Evolutionary conservation across 2,329 filamentous ascomycete species (phyloP).

Genomic region (Zymoseptoria brevis): DNA sequence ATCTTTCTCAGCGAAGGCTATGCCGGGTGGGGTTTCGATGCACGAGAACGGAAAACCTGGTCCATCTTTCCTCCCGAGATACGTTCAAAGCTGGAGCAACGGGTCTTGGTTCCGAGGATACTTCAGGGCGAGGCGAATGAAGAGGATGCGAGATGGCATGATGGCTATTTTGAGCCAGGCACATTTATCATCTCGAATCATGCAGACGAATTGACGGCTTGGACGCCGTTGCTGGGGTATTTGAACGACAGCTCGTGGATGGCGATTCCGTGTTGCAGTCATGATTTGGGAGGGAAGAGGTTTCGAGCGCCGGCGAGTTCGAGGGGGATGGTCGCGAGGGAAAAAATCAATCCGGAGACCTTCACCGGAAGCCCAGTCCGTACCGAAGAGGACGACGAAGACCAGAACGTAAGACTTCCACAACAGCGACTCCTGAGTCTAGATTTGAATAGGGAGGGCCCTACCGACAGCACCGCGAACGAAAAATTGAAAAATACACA

Average conservation of each 20-base stretch:
- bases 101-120: slow-evolving; percentile 53
- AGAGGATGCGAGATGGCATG: slow-evolving; percentile 28
- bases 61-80: slow-evolving; percentile 52
- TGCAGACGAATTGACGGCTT: slow-evolving; percentile 89
- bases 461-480: not conserved
- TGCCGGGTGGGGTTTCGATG: slow-evolving; percentile 83
- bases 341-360: not conserved
- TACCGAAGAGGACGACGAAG: not conserved
- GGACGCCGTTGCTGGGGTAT: slow-evolving; percentile 83
- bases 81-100: slow-evolving; percentile 47
- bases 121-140: slow-evolving; percentile 17
- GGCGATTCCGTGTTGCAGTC: slow-evolving; percentile 91
- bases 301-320: slow-evolving; percentile 52
- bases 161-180: slow-evolving; percentile 57
- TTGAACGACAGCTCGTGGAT: slow-evolving; percentile 74
- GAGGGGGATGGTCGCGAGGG: not conserved
- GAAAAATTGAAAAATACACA: slow-evolving; percentile 11
- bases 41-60: slow-evolving; percentile 80
- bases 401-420: slow-evolving; percentile 9
- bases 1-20: slow-evolving; percentile 77
- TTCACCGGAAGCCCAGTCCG: too few species aligned
- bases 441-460: not conserved
- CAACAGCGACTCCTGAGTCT: slow-evolving; percentile 13
- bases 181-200: slow-evolving; percentile 97
- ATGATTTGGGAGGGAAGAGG: slow-evolving; percentile 66